Evolutionary conservation across 2,329 filamentous ascomycete species (phyloP), one percentile per base, ranked within the genome.

Genomic region (Teratosphaeria zuluensis): DNA sequence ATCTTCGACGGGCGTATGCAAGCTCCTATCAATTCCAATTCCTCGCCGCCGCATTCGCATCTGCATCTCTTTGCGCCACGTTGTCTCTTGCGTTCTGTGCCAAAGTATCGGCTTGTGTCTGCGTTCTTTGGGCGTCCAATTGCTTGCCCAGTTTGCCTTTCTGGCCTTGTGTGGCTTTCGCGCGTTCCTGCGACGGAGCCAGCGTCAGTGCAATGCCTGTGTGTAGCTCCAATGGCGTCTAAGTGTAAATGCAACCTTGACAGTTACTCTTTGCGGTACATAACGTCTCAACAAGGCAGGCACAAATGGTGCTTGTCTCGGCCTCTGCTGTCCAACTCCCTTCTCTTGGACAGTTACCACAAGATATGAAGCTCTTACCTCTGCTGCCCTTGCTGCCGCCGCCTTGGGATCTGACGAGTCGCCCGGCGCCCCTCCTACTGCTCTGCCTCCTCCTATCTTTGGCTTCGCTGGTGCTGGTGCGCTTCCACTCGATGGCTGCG

Each of bases 311-410:
- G 33, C 33, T 11, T 28, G 24, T 28, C 24, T 4, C 24, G 24
- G 4, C 24, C 24, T 28, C 24, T 28, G 24, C 24, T 28, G 24
- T 28, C 24, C 2, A 28, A 2, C 24, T 28, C 24, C 24, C 24
- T 28, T 28, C 24, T 28, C 24, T 28, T 28, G 24, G 4, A 28
- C 4, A 4, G 4, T 28, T 2, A 28, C 24, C 24, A 28, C 4
- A 28, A 28, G 24, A 28, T 28, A 28, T 28, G 8, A 28, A 16
- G 42, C 8, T 54, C 56, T 35, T 73, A 95, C 91, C 85, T 95
- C 89, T 61, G 92, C 92, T 56, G 91, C 92, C 64, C 84, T 82
- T 0, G 90, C 90, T 3, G 92, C 92, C 61, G 84, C 88, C 58
- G 78, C 80, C 59, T 86, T 81, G 35, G 90, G 86, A 70, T 92